A percentile compares a stretch with the other conserved stretches of the same genome.
Evolutionary conservation across 305 asterid genomes (phyloP).

Genomic region (Galium porrigens): DNA sequence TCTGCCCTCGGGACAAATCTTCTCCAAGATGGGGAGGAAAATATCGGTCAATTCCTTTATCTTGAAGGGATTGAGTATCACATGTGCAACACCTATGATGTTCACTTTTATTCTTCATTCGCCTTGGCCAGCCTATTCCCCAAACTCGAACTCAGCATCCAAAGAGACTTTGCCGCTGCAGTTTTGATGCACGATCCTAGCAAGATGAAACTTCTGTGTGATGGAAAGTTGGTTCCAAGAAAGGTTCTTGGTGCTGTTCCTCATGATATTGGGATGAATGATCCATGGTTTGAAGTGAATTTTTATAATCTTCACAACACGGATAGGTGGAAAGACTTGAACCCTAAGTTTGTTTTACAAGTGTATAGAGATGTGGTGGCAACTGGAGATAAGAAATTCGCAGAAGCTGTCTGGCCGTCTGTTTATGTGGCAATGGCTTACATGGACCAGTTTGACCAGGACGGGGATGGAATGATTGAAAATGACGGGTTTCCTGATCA

Average conservation of each 20-base stretch:
- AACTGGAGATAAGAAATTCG: constrained; percentile 57
- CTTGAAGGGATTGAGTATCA: constrained; percentile 89
- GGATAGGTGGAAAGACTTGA: constrained; percentile 91
- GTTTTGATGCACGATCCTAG: constrained; percentile 95
- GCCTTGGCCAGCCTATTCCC: constrained; percentile 68
- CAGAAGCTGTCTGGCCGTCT: constrained; percentile 80
- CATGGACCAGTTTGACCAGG: constrained; percentile 91
- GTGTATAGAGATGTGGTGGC: constrained; percentile 74
- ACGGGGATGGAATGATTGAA: constrained; percentile 96
- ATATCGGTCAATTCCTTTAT: constrained; percentile 80
- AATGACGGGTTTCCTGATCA: constrained; percentile 91
- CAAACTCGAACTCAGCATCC: constrained; percentile 75
- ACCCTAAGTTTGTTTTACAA: constrained; percentile 88
- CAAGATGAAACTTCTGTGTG: constrained; percentile 38
- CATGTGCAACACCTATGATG: constrained; percentile 89
- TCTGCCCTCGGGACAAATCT: constrained; percentile 65
- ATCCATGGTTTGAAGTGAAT: constrained; percentile 92
- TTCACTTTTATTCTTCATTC: constrained; percentile 82
- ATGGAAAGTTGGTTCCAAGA: constrained; percentile 48
- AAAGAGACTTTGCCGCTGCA: constrained; percentile 84
- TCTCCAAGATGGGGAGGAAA: constrained; percentile 67
- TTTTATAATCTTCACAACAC: constrained; percentile 63
- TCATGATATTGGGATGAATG: constrained; percentile 85
- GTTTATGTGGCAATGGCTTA: constrained; percentile 85
- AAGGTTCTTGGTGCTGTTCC: constrained; percentile 93